Percentiles rank a stretch among this genome's conserved stretches.
phyloP scores from a whole-genome alignment of 73 alveolate species.

The Paramecium sexaurelia region DNA sequence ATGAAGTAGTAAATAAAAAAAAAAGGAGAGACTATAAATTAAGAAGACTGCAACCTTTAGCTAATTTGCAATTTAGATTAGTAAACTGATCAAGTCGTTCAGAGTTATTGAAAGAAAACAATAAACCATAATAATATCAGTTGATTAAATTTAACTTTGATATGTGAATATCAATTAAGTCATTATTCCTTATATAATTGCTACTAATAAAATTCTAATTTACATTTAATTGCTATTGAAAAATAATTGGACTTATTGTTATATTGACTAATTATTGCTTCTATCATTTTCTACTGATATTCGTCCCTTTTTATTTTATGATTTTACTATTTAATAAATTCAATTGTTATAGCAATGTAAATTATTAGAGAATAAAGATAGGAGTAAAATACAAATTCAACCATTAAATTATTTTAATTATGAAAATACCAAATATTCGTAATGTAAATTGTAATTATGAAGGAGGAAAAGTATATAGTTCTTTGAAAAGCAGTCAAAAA shows the following conservation, averaged over 20 bases:
- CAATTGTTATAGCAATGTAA: background rate
- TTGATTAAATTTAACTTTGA: background rate
- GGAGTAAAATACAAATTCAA: background rate
- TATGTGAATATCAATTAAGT: background rate
- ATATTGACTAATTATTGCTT: background rate
- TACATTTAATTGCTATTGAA: background rate
- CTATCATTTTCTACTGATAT: background rate
- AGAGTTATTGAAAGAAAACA: background rate
- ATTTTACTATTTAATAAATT: background rate
- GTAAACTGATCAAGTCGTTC: background rate
- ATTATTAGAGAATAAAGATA: background rate
- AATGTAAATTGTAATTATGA: background rate
- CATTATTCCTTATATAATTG: background rate
- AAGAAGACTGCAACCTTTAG: background rate
- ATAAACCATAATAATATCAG: background rate
- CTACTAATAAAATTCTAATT: background rate
- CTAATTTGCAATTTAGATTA: background rate
- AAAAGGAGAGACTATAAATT: background rate
- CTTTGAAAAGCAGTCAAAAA: constrained; percentile 1
- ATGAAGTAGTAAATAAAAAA: background rate
- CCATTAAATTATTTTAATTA: background rate
- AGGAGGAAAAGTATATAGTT: background rate
- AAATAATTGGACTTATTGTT: background rate
- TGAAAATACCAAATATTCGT: background rate
- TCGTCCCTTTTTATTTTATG: background rate